These are phyloP conservation scores for Cystobasidium pallidum DNA, from an alignment of 1,284 basidiomycete species.

Conservation along the genomic window DNA sequence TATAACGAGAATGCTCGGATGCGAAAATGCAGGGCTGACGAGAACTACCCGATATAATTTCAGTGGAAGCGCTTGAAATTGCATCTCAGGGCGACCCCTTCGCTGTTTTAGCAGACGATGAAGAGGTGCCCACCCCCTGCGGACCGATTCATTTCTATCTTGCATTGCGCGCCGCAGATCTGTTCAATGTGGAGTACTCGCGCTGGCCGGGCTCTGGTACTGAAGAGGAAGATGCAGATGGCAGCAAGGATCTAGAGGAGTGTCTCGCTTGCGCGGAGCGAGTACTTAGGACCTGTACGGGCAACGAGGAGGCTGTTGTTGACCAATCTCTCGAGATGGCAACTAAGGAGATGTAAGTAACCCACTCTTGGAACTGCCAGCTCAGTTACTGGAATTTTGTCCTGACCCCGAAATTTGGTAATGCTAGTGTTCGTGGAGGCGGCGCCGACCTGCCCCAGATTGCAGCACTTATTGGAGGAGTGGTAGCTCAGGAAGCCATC, in stretches of 20 bases:
- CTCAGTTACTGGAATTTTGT: neutral
- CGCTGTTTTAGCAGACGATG: conserved; percentile 22
- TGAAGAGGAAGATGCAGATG: conserved; percentile 38
- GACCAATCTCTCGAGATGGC: conserved; percentile 63
- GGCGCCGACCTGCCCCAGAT: conserved; percentile 81
- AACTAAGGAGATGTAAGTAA: conserved; percentile 76
- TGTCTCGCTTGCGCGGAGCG: conserved; percentile 24
- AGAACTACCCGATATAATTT: too few species aligned
- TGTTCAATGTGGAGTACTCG: conserved; percentile 56
- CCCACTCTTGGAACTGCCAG: too few species aligned
- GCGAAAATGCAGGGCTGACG: conserved; percentile 5
- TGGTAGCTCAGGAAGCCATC: conserved; percentile 96
- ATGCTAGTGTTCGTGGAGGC: conserved; percentile 33
- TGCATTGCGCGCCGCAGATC: conserved; percentile 59
- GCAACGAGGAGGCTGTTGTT: conserved; percentile 21
- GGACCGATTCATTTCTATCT: conserved; percentile 51
- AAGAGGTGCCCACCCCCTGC: conserved; percentile 32
- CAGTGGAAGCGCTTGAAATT: conserved; percentile 16
- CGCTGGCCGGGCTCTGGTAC: conserved; percentile 59
- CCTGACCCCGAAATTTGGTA: neutral
- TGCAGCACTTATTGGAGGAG: conserved; percentile 87
- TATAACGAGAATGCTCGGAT: too few species aligned
- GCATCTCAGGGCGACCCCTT: conserved; percentile 27
- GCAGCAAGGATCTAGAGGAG: conserved; percentile 44
- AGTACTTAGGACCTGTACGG: conserved; percentile 35